Base-by-base conservation (phyloP, 2,329 filamentous ascomycete genomes). In the Sclerotinia subarctica region DNA sequence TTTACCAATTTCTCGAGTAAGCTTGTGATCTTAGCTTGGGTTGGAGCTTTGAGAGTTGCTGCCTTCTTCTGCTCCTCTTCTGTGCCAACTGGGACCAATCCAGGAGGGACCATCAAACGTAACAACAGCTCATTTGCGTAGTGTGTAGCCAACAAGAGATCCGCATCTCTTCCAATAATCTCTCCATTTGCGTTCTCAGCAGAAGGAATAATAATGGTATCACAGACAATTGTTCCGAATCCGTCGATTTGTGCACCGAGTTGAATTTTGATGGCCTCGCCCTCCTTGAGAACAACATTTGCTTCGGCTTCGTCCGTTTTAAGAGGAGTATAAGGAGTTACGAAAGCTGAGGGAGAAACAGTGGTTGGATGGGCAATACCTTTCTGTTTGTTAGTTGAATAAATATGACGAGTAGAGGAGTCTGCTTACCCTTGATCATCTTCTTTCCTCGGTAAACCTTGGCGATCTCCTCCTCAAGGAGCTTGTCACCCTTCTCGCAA, bases 361-460 rank as follows among this genome's bases (percentile, higher is more conserved):
- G 95, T 99, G 69, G 93, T 96, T 69, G 95, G 95, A 84, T 97
- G 94, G 68, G 91, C 88, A 81, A 97, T 92, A 78, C 94, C 91
- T 93, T 65, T 75, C 69, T 74, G 77, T 70, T 73, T 70, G 68
- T 71, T 70, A 51, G n/a, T 21, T n/a, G 7, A 57, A 35, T 46
- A 35, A 47, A 82, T 84, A 49, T 26, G 19, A 52, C 13, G 1
- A 26, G 35, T 38, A 47, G 60, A 64, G 11, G 19, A 26, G 13
- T 4, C 11, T 58, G 32, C 69, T 35, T 77, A 92, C 91, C 95
- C 86, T 99, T 99, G 79, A 83, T 80, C 78, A 97, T 90, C 85
- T 97, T 98, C 86, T 98, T 98, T 81, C 94, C 94, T 80, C 96
- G 94, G 87, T 95, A 99, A 77, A 99, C 94, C 85, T 98, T 98